Base-by-base conservation (phyloP, 768 basidiomycete species). In the Lactifluus volemus region DNA sequence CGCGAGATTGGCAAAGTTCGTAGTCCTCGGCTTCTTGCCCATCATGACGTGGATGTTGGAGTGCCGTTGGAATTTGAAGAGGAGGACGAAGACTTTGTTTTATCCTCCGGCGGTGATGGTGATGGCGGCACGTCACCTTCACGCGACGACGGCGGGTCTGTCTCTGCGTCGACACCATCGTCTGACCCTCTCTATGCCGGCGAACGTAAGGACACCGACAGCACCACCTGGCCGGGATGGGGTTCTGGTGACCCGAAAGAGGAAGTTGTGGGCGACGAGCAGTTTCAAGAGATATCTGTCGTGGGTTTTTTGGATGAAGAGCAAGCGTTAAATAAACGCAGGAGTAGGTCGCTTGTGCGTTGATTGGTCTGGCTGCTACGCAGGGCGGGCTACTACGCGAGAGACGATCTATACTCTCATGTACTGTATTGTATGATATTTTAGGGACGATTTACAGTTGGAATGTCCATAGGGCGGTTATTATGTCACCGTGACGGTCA, bases 51-150 rank as follows among this genome's bases (percentile, higher is more conserved):
- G 48, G 65, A 68, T 30, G 67, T 67, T 10, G 65, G 56, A n/a
- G 81, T 81, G 15, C 78, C 81, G 29, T 71, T 84, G 25, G 76
- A 78, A 66, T 87, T 88, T 68, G 84, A 84, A 54, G 84, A 87
- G 67, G 82, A 84, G 60, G 86, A 87, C 57, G 84, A 87, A 57
- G 84, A 84, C 51, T 83, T 86, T 66, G 55, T 74, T 19, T 66
- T 60, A 65, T 70, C 57, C n/a, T 58, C 50, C 7, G 41, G 39
- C 4, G 39, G n/a, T 15, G 49, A 67, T 2, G 39, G n/a, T 15
- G 49, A 67, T n/a, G 66, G 56, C 7, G 63, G 60, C 7, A 55
- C 63, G 36, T 70, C 69, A 6, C 64, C 61, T n/a, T 71, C 68
- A 1, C 59, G 63, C 30, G 67, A 68, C 30, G 69, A 63, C 21